phyloP scores from a whole-genome alignment of 208 protist genomes.

The Crithidia sp. region DNA sequence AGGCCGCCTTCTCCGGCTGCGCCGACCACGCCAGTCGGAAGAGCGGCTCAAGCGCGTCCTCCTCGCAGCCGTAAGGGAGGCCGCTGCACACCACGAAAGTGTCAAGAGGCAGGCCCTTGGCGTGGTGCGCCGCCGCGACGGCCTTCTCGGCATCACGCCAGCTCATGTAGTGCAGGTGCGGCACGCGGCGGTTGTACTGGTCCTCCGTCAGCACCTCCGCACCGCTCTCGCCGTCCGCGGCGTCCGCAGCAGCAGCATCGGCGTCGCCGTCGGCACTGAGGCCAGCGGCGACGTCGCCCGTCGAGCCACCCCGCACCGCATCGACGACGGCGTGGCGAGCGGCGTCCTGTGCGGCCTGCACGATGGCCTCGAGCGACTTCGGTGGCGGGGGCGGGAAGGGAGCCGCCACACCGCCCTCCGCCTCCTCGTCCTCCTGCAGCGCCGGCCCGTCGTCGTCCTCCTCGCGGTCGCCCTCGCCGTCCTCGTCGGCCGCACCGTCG shows the following conservation, averaged over 20 bases:
- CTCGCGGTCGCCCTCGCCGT: constrained; percentile 24
- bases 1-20: constrained; percentile 14
- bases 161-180: constrained; percentile 91
- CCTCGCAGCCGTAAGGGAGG: constrained; percentile 91
- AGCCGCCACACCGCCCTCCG: constrained; percentile 34
- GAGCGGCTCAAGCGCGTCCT: constrained; percentile 85
- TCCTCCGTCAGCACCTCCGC: constrained; percentile 92
- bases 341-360: constrained; percentile 20
- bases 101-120: constrained; percentile 74
- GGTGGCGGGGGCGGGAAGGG: constrained; percentile 50
- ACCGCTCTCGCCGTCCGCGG: constrained; percentile 13
- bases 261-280: constrained; percentile 31
- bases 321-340: constrained; percentile 27
- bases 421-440: constrained; percentile 16
- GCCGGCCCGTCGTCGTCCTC: constrained; percentile 35
- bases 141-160: constrained; percentile 93
- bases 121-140: constrained; percentile 81
- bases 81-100: constrained; percentile 92
- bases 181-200: constrained; percentile 92
- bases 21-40: constrained; percentile 91
- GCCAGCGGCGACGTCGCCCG: constrained; percentile 14
- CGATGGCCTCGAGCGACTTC: constrained; percentile 18
- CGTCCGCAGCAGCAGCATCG: constrained; percentile 36
- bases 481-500: constrained; percentile 5
- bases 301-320: constrained; percentile 28